Evolutionary conservation across 805 yeast species (phyloP), one percentile per base, ranked within the genome.

Genomic region (Nakazawaea laoshanensis): DNA sequence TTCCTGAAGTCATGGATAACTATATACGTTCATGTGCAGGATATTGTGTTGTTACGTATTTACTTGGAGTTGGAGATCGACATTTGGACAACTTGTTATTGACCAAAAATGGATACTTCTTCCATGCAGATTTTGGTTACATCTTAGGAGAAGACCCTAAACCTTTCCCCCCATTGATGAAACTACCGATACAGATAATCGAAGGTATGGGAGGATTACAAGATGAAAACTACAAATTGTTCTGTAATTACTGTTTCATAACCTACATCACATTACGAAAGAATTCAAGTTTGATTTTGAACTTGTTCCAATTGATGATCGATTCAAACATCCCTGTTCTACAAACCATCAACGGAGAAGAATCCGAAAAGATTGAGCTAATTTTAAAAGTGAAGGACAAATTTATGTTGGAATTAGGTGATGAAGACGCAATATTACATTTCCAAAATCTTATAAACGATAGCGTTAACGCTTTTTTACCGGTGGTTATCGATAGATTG

Each of bases 81-180:
- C 99, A 92, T 61, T 63, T 92, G 42, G 99, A 92, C 49, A 92
- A 92, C 48, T 59, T 92, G 42, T 63, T 92, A 28, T 24, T 82
- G 77, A 32, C 86, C 77, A 41, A 61, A 41, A 81, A 89, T 68
- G 79, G 94, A 2, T 84, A 77, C 45, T 92, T 92, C 52, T 89
- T 94, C 73, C 99, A 92, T 57, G 96, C 95, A 1, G 99, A 92
- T 57, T 92, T 85, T 55, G 99, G 99, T 1, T 92, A 92, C 49
- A 89, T 92, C 31, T 61, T 92, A 35, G 99, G 99, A 0, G 78
- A 88, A 33, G 99, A 92, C 53, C 99, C 99, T 2, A 92, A 92
- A 53, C 97, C 97, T 10, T 92, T 92, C 58, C 97, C 99, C 10
- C 99, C 99, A 1, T 66, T 89, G 59, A 92, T 92, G 96, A 92